Base-by-base conservation (phyloP, 164 flowering plant species). In the Stephania yunnanensis region DNA sequence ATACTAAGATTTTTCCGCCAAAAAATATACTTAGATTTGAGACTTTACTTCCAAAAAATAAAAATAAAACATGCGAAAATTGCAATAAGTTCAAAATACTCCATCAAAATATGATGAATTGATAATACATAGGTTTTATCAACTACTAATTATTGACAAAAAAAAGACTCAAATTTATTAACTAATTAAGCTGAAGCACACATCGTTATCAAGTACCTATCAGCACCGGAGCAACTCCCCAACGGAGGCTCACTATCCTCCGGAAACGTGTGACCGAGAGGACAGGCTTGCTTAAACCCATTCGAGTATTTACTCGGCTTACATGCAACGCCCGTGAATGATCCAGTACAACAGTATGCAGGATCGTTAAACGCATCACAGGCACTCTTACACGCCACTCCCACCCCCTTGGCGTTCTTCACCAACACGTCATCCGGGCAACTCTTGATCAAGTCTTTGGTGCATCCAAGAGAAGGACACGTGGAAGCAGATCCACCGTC, bases 281-380 rank as follows among this genome's bases (percentile, higher is more conserved):
- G 71, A 12, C 71, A 68, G 3, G 3, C 5, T 19, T 68, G 6
- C 71, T 68, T 36, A 9, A 36, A 36, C 36, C 3, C 17, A 1
- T 10, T n/a, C 46, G 71, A 31, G n/a, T 68, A 68, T 19, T 68
- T 68, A 46, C 42, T 68, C n/a, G 70, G 63, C 63, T 55, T 10
- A 15, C 63, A 55, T 1, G 63, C 63, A 55, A 0, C 64, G 4
- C 64, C 20, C 20, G 64, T 6, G 19, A 10, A 58, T 22, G 20
- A 7, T 45, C 44, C 70, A 29, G 70, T 31, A 19, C 45, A 36
- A 19, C 71, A 68, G 46, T 68, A 68, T 19, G 20, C 5, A 12
- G 71, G 71, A 68, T 68, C 71, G 10, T 36, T 68, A 42, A 68
- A 17, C 46, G 20, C 46, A 36, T 68, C 48, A 68, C 71, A 68